Conservation (phyloP, 1,139 yeast genomes). For the Saccharomyces hybrid region DNA sequence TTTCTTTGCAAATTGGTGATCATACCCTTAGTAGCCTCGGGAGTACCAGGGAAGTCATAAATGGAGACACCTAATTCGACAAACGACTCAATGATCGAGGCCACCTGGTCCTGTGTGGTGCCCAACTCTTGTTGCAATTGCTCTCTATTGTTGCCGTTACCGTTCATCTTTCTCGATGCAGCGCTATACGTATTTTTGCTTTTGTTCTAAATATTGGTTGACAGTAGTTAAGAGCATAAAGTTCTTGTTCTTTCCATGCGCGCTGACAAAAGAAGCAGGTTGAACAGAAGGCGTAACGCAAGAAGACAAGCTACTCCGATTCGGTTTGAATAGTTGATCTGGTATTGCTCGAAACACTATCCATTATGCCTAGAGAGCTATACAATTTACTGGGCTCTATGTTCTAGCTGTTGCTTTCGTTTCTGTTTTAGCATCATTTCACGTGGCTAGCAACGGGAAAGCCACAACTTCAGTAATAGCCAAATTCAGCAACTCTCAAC, state of each 20-base stretch:
- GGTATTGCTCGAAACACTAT: background rate
- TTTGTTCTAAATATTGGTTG: background rate
- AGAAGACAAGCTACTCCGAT: background rate
- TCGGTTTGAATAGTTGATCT: background rate
- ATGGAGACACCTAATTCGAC: conserved; percentile 85
- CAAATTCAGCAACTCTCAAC: background rate
- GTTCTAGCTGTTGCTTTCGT: background rate
- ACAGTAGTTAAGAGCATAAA: background rate
- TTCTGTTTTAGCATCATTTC: background rate
- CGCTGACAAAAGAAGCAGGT: background rate
- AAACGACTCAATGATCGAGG: conserved; percentile 70
- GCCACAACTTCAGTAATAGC: background rate
- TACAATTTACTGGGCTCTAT: background rate
- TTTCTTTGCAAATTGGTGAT: conserved; percentile 35
- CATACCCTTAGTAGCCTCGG: conserved; percentile 52
- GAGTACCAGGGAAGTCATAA: conserved; percentile 87
- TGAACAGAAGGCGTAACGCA: background rate
- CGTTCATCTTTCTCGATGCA: background rate
- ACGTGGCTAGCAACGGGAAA: background rate
- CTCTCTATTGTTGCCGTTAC: background rate
- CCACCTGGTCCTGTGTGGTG: conserved; percentile 52
- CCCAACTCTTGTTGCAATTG: conserved; percentile 37
- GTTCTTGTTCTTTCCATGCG: background rate
- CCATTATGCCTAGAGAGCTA: background rate
- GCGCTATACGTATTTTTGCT: background rate